Conservation (phyloP, 208 protist species). For the Leishmania mexicana region DNA sequence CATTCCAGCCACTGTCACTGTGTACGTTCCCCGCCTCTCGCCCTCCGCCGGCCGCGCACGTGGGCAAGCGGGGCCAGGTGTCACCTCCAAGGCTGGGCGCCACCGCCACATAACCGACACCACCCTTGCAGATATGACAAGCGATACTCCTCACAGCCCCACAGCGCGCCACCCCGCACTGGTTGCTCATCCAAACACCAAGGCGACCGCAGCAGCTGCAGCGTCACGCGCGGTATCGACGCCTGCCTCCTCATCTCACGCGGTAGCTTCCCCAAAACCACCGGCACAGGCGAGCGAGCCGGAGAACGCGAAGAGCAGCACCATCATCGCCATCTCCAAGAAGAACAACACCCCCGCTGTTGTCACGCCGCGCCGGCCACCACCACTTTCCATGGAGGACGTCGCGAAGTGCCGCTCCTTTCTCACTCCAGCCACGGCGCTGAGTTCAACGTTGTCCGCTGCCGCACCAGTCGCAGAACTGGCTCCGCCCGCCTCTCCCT, state of each 20-base stretch:
- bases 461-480: not conserved
- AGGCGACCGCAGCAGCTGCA: not conserved
- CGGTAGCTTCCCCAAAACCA: not conserved
- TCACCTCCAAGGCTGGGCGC: not conserved
- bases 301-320: slow-evolving; percentile 1
- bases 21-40: slow-evolving; percentile 7
- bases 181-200: not conserved
- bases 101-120: not conserved
- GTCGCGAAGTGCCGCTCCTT: not conserved
- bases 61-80: not conserved
- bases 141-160: not conserved
- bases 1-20: slow-evolving; percentile 17
- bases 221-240: not conserved
- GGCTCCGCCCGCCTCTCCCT: not conserved
- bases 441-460: not conserved
- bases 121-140: not conserved
- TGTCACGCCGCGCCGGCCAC: not conserved
- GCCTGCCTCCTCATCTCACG: not conserved
- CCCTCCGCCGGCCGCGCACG: not conserved
- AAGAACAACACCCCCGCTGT: not conserved
- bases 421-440: not conserved
- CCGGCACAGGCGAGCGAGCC: not conserved
- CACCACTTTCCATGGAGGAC: slow-evolving; percentile 10
- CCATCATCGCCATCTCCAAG: not conserved
- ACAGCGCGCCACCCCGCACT: not conserved